These are phyloP conservation scores for Acrocalymma vagum DNA, from an alignment of 2,329 filamentous ascomycete species.

Conservation along the genomic window DNA sequence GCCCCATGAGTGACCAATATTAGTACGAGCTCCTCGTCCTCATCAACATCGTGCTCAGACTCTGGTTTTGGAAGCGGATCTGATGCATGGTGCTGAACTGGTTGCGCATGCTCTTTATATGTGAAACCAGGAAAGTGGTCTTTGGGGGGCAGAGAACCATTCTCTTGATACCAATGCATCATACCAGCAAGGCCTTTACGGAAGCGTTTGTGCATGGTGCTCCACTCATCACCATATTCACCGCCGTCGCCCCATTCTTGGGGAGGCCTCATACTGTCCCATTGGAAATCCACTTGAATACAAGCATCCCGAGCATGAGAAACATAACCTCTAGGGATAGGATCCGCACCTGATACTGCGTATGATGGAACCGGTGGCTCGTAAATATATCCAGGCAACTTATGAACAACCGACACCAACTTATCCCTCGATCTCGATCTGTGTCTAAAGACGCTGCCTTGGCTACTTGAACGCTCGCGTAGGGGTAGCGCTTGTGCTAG, in stretches of 20 bases:
- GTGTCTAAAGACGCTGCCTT: slow-evolving; percentile 30
- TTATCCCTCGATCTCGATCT: slow-evolving; percentile 36
- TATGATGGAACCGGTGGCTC: slow-evolving; percentile 81
- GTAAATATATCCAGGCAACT: slow-evolving; percentile 60
- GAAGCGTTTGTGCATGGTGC: slow-evolving; percentile 91
- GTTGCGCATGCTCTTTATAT: slow-evolving; percentile 35
- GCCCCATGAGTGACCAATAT: slow-evolving; percentile 93
- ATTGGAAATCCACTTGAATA: slow-evolving; percentile 88
- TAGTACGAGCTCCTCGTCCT: slow-evolving; percentile 75
- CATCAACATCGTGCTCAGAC: slow-evolving; percentile 51
- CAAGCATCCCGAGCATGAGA: slow-evolving; percentile 90
- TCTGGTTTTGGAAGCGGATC: slow-evolving; percentile 44
- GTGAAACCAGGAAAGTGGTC: slow-evolving; percentile 43
- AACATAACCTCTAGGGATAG: slow-evolving; percentile 88
- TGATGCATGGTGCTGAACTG: slow-evolving; percentile 24
- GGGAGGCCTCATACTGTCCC: slow-evolving; percentile 87
- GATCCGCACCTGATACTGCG: slow-evolving; percentile 79
- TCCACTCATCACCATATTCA: slow-evolving; percentile 92
- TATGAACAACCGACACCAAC: slow-evolving; percentile 22
- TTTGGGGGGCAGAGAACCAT: slow-evolving; percentile 50
- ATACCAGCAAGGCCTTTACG: slow-evolving; percentile 79
- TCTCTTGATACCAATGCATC: slow-evolving; percentile 79
- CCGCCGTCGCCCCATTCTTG: slow-evolving; percentile 89
- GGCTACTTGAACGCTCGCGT: slow-evolving; percentile 58
- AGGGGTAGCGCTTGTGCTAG: slow-evolving; percentile 50